Evolutionary conservation across 1,284 basidiomycete species (phyloP).

Genomic region (Cystobasidium slooffiae): DNA sequence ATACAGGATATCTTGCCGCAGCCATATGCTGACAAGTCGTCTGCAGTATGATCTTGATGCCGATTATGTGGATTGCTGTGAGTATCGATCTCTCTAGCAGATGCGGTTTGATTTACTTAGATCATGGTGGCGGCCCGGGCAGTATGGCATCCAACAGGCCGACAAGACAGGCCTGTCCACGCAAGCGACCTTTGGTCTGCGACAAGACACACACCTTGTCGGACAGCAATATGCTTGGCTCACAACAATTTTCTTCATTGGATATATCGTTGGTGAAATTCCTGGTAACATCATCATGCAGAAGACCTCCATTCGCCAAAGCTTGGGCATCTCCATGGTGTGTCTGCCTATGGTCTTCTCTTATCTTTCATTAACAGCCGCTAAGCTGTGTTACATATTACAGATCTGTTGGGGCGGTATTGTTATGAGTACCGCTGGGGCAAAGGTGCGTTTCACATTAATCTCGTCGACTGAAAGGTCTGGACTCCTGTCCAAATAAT

Average conservation of each 20-base stretch:
- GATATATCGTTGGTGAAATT: constrained; percentile 54
- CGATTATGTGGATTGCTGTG: constrained; percentile 53
- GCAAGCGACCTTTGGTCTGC: constrained; percentile 54
- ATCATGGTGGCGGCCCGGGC: background rate
- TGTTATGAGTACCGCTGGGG: constrained; percentile 53
- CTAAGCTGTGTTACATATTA: background rate
- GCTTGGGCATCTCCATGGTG: constrained; percentile 50
- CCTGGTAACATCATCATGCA: constrained; percentile 54
- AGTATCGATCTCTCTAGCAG: background rate
- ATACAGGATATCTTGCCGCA: background rate
- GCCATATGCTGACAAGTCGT: background rate
- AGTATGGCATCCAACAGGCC: constrained; percentile 56
- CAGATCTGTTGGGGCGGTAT: constrained; percentile 50
- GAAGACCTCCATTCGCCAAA: constrained; percentile 51
- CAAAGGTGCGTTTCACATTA: constrained; percentile 33
- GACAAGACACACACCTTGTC: constrained; percentile 51
- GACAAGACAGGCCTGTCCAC: constrained; percentile 50
- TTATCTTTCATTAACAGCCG: background rate
- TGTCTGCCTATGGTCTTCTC: background rate
- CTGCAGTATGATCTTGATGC: constrained; percentile 29
- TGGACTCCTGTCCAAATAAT: background rate
- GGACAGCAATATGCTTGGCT: constrained; percentile 55
- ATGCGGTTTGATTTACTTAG: background rate
- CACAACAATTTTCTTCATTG: constrained; percentile 53
- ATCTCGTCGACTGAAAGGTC: background rate